Percentiles rank a stretch among this genome's conserved stretches.
These are phyloP conservation scores for Eucalyptus shirleyi DNA, from an alignment of 345 rosid species.

Conservation along the genomic window DNA sequence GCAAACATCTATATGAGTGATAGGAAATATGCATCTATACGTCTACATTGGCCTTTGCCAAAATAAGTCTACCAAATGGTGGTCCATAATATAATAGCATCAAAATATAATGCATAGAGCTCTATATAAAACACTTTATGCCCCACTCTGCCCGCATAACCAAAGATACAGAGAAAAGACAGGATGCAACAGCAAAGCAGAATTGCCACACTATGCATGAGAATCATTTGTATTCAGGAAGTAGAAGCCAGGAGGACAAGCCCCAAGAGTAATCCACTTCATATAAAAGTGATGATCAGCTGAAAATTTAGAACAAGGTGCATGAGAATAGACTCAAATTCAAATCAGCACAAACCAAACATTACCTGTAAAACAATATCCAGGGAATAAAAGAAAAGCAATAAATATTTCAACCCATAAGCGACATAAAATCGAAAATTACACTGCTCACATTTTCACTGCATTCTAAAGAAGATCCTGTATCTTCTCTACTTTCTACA, in stretches of 20 bases:
- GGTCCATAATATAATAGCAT: background rate
- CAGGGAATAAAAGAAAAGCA: background rate
- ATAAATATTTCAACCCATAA: background rate
- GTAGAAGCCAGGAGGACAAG: background rate
- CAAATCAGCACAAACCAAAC: background rate
- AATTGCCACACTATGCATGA: background rate
- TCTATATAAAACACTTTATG: background rate
- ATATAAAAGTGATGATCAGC: background rate
- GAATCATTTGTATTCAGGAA: background rate
- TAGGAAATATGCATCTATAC: background rate
- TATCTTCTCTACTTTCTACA: constrained; percentile 9
- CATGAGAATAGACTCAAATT: background rate
- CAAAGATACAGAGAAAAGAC: background rate
- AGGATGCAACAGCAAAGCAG: background rate
- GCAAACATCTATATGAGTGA: background rate
- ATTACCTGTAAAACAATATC: background rate
- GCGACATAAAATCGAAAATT: background rate
- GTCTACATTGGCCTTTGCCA: background rate
- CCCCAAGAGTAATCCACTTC: background rate
- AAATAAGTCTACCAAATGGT: background rate
- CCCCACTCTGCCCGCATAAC: background rate
- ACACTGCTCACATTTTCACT: constrained; percentile 47
- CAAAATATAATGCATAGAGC: background rate
- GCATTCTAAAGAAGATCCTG: constrained; percentile 8
- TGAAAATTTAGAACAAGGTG: background rate